A percentile compares a stretch with the other conserved stretches of the same genome.
Conservation (phyloP, 1,284 basidiomycete species). For the Rhodotorula glutinis region DNA sequence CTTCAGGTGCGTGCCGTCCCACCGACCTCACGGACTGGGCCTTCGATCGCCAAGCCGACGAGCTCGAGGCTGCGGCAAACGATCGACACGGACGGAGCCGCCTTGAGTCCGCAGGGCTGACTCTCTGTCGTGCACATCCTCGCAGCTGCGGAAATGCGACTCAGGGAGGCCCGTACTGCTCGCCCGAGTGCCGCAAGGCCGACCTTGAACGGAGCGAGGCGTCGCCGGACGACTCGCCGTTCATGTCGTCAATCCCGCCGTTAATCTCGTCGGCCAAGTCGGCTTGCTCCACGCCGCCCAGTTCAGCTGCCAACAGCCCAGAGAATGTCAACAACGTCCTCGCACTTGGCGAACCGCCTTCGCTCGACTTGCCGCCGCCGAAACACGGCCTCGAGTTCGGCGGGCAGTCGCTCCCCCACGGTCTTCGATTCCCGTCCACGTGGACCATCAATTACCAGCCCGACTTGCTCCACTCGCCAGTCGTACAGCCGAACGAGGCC, state of each 20-base stretch:
- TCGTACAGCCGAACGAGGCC: slow-evolving; percentile 7
- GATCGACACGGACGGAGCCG: background rate
- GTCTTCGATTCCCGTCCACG: slow-evolving; percentile 7
- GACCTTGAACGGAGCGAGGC: slow-evolving; percentile 18
- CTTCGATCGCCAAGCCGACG: background rate
- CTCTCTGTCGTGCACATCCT: background rate
- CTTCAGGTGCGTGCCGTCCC: slow-evolving; percentile 21
- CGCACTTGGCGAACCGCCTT: slow-evolving; percentile 27
- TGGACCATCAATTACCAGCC: slow-evolving; percentile 33
- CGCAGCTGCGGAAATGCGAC: slow-evolving; percentile 32
- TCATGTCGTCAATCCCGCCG: slow-evolving; percentile 27
- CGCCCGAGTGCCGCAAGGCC: slow-evolving; percentile 22
- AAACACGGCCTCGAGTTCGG: slow-evolving; percentile 24
- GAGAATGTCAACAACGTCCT: background rate
- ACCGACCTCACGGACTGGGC: background rate
- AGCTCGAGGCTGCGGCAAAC: background rate
- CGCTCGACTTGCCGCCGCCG: slow-evolving; percentile 33
- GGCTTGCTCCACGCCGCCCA: slow-evolving; percentile 32
- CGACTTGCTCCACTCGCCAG: slow-evolving; percentile 19
- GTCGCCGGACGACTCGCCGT: slow-evolving; percentile 35
- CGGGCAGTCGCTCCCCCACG: slow-evolving; percentile 24
- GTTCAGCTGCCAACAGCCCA: slow-evolving; percentile 29
- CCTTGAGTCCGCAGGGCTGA: background rate
- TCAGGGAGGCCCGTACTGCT: slow-evolving; percentile 29
- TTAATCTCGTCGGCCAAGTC: slow-evolving; percentile 31